Base-by-base conservation (phyloP, 495 filamentous ascomycete genomes). In the Amorphotheca resinae region DNA sequence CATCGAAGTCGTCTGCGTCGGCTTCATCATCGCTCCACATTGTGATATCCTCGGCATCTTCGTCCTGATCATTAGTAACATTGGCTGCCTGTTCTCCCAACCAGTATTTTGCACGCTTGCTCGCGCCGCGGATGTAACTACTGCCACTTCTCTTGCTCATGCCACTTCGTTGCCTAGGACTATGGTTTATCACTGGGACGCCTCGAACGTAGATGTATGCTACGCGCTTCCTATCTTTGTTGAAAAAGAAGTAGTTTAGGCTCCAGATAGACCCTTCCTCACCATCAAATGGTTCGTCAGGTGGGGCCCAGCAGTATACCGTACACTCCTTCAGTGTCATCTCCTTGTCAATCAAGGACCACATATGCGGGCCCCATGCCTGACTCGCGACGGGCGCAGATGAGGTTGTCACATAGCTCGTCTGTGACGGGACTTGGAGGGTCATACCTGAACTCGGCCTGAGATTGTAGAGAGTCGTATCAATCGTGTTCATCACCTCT, bases 191-290 rank as follows among this genome's bases (percentile, higher is more conserved):
- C 7, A 89, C 81, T 6, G 84, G 87, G 26, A 95, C 70, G 8
- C 84, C 87, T 38, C 87, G 76, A 23, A 95, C 68, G 55, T 95
- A 91, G 23, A 98, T 63, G 59, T 96, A 96, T 53, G 84, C 89
- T 16, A 98, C 88, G n/a, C 91, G 74, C 66, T 96, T 98, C 53
- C 76, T 72, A 16, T 74, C 65, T 50, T 88, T 93, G 67, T 91
- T 94, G 73, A 95, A 96, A 62, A 96, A 93, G 68, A 98, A 93
- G 60, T 93, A 94, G 59, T 95, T 84, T 44, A 86, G 66, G 48
- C 84, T 88, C 93, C 93, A 98, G 31, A 96, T 84, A 3, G 88
- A 80, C 38, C 83, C 79, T 53, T 93, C 84, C 46, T 95, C 91
- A 18, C 84, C 87, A 44, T 87, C 84, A 44, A 88, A 88, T 9